Evolutionary conservation across 2,329 filamentous ascomycete species (phyloP).

Genomic region (Aspergillus transmontanensis): DNA sequence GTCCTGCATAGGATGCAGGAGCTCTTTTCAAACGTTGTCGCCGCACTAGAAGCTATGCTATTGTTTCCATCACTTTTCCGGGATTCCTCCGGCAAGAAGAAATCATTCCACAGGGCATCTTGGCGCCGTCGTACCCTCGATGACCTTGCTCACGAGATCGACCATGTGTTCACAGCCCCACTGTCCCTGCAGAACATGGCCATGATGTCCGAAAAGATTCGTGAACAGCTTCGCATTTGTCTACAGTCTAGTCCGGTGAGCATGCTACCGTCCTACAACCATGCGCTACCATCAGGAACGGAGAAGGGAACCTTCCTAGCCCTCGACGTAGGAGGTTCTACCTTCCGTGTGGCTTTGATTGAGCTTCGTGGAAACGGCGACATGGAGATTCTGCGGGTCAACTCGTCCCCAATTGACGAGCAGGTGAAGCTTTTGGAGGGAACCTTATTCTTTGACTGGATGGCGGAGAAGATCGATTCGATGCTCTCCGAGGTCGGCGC

Average conservation of each 20-base stretch:
- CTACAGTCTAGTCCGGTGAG: conserved; percentile 60
- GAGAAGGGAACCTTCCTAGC: conserved; percentile 64
- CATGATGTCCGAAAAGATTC: conserved; percentile 48
- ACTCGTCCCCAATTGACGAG: conserved; percentile 59
- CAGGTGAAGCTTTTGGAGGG: conserved; percentile 57
- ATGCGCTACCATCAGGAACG: conserved; percentile 60
- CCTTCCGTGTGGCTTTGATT: conserved; percentile 64
- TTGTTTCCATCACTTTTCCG: conserved; percentile 44
- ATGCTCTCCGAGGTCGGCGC: conserved; percentile 51
- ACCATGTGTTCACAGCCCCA: conserved; percentile 40
- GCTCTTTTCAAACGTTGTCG: conserved; percentile 43
- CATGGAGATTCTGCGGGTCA: conserved; percentile 59
- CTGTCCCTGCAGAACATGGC: conserved; percentile 41
- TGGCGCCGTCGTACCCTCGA: conserved; percentile 41
- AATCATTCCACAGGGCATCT: conserved; percentile 35
- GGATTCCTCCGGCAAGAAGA: conserved; percentile 33
- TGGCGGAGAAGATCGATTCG: conserved; percentile 61
- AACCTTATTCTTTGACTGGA: conserved; percentile 66
- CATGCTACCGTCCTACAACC: conserved; percentile 68
- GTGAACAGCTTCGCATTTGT: conserved; percentile 56
- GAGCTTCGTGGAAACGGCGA: conserved; percentile 54
- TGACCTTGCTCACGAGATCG: conserved; percentile 43
- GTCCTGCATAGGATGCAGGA: conserved; percentile 45
- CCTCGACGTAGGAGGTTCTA: conserved; percentile 68
- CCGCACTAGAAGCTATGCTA: conserved; percentile 44